A percentile compares a stretch with the other conserved stretches of the same genome.
Conservation (phyloP, 2,329 filamentous ascomycete species). For the Magnaporthiopsis poae region DNA sequence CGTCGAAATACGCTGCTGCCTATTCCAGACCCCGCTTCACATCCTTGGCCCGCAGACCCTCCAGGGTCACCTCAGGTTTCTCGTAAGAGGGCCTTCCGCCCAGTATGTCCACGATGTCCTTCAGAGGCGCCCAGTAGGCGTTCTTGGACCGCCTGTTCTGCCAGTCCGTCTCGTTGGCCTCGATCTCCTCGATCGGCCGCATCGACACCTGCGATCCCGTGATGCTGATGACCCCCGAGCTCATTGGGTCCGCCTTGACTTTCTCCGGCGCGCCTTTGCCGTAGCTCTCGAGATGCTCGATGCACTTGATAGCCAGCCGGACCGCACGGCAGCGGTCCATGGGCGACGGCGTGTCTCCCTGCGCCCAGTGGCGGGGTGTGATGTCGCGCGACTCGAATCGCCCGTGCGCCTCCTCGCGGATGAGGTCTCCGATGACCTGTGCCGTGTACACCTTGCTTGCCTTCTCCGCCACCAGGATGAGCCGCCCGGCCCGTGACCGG, state of each 20-base stretch:
- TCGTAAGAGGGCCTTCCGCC: constrained; percentile 57
- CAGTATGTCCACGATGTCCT: constrained; percentile 73
- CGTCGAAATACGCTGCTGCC: background rate
- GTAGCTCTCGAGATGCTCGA: constrained; percentile 79
- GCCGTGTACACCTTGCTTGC: constrained; percentile 83
- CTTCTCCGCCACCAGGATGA: constrained; percentile 95
- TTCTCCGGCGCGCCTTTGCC: constrained; percentile 54
- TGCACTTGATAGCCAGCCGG: constrained; percentile 83
- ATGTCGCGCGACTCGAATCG: constrained; percentile 87
- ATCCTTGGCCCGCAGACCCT: constrained; percentile 49
- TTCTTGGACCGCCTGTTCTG: constrained; percentile 71
- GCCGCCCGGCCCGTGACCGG: constrained; percentile 78
- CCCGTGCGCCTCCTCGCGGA: constrained; percentile 82
- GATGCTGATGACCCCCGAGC: constrained; percentile 79
- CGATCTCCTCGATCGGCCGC: constrained; percentile 67
- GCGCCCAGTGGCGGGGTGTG: constrained; percentile 88
- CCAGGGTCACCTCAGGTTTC: constrained; percentile 38
- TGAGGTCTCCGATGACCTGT: constrained; percentile 88
- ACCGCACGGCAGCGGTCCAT: constrained; percentile 95
- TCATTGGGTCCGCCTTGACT: constrained; percentile 64
- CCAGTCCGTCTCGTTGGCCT: constrained; percentile 86
- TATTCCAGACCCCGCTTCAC: constrained; percentile 42
- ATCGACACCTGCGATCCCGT: constrained; percentile 85
- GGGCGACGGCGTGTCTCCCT: constrained; percentile 81
- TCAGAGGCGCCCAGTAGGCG: constrained; percentile 77